Evolutionary conservation across 495 filamentous ascomycete genomes (phyloP).

Genomic region (Daldinia grandis): DNA sequence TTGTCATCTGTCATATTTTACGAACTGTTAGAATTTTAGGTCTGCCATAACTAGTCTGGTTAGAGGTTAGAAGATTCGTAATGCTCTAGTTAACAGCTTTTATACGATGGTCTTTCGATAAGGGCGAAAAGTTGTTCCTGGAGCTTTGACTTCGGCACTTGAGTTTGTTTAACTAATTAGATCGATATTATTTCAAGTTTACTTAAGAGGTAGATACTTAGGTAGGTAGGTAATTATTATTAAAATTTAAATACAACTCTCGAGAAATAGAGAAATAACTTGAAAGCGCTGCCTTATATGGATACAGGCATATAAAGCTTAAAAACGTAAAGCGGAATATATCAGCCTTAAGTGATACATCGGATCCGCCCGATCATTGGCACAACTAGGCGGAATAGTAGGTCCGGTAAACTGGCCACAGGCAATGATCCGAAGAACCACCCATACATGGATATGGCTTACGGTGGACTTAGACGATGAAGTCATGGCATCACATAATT

Average conservation of each 20-base stretch:
- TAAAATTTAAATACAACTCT: too few relatives aligned
- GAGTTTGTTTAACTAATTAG: too few relatives aligned
- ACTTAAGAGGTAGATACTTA: not conserved
- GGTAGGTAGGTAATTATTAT: not conserved
- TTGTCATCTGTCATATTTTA: not conserved
- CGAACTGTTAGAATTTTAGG: not conserved
- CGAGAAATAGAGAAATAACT: not conserved
- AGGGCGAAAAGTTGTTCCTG: too few relatives aligned
- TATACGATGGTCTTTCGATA: too few relatives aligned
- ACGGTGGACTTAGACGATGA: slow-evolving; percentile 9
- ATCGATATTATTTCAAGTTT: too few relatives aligned
- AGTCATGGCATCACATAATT: slow-evolving; percentile 29
- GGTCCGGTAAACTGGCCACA: slow-evolving; percentile 10
- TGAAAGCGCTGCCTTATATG: not conserved
- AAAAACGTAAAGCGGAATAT: not conserved
- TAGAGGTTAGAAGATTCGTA: too few relatives aligned
- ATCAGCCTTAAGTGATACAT: not conserved
- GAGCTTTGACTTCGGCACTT: too few relatives aligned
- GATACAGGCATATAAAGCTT: too few relatives aligned
- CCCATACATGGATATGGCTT: not conserved
- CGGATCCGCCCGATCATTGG: slow-evolving; percentile 25
- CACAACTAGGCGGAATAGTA: slow-evolving; percentile 20
- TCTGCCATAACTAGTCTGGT: not conserved
- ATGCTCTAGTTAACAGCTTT: too few relatives aligned
- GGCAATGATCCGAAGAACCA: not conserved